Evolutionary conservation across 306 rosid genomes (phyloP), one percentile per base, ranked within the genome.

Genomic region (Cicer yamashitae): DNA sequence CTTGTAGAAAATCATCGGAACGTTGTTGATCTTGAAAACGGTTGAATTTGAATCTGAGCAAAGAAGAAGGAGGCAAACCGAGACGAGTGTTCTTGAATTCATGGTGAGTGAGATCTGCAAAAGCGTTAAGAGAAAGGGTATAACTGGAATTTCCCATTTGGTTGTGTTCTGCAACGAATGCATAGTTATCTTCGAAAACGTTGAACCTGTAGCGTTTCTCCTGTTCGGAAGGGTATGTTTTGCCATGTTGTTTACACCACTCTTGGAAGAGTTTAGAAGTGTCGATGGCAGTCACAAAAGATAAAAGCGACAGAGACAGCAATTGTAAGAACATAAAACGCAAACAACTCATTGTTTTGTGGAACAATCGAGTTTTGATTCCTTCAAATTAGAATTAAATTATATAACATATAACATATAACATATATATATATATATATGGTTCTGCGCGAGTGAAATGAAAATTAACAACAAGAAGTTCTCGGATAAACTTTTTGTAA

Each of bases 81-180:
- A 91, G 85, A 37, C 91, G 98, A 81, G 91, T 82, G 85, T 84
- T 71, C 80, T 82, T 90, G 87, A 94, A 94, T 83, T 94, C 97
- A 37, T 82, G 89, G 85, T 87, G 89, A 20, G 93, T 85, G 68
- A 94, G 94, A 90, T 91, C 97, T 12, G 98, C 91, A 37, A 87
- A 90, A 41, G 90, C 86, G 84, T 94, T 94, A 58, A 94, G 89
- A 41, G 93, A 90, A 38, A 91, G 96, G 43, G 88, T 77, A 53
- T 81, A 88, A 71, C 81, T 77, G 5, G 89, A 89, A 86, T 87
- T 81, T 4, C 65, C 81, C 62, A 79, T 10, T 50, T 73, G 50
- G 45, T 94, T 94, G 79, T 90, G 96, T 34, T 68, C 60, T 17
- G 68, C n/a, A 64, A 91, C 86, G 38, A 86, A 94, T 38, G 67